Conservation (phyloP, 2,329 filamentous ascomycete genomes). For the Trichoderma harzianum region DNA sequence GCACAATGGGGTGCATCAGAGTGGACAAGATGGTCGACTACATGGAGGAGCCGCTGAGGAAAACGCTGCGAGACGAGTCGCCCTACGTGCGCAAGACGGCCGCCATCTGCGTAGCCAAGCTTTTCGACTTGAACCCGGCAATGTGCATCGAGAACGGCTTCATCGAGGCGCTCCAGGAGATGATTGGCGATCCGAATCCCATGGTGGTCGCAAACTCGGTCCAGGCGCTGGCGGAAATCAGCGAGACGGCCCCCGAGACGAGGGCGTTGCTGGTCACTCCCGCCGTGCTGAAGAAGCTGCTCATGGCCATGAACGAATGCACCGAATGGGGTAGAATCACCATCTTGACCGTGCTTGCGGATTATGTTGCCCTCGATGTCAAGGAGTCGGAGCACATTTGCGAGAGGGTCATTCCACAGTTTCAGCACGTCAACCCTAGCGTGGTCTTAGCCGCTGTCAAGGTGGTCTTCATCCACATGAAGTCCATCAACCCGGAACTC, state of each 20-base stretch:
- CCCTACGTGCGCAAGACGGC: conserved; percentile 98
- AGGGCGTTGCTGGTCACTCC: conserved; percentile 79
- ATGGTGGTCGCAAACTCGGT: conserved; percentile 99
- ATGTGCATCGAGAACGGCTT: conserved; percentile 98
- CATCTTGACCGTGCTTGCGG: conserved; percentile 82
- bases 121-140: conserved; percentile 88
- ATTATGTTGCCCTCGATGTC: conserved; percentile 80
- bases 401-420: conserved; percentile 91
- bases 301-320: conserved; percentile 95
- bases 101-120: conserved; percentile 94
- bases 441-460: conserved; percentile 98
- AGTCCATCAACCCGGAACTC: conserved; percentile 70
- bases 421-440: conserved; percentile 96
- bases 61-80: conserved; percentile 94
- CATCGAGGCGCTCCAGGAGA: conserved; percentile 85
- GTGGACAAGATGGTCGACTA: conserved; percentile 99
- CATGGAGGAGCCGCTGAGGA: conserved; percentile 96
- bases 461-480: conserved; percentile 96
- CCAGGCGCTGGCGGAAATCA: conserved; percentile 87
- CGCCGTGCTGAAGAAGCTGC: conserved; percentile 84
- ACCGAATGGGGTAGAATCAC: conserved; percentile 98
- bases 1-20: conserved; percentile 97
- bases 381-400: conserved; percentile 99
- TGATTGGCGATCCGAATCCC: conserved; percentile 95
- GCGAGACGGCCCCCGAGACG: conserved; percentile 86